Base-by-base conservation (phyloP, 2,329 filamentous ascomycete species). In the Fusarium fujikuroi region DNA sequence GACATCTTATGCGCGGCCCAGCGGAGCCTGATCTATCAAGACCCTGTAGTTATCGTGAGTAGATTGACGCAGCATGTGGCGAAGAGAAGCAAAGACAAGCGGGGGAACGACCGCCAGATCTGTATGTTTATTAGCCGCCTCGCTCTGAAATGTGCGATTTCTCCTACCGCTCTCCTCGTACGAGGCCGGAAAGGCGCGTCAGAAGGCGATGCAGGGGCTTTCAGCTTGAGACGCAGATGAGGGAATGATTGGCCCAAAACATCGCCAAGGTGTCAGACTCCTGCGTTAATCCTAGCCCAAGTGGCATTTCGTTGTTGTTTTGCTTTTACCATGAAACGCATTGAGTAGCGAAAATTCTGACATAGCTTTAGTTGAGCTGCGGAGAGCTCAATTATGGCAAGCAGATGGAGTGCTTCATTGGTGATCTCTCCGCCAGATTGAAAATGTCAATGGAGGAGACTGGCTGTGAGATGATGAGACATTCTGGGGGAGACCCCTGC, bases 171-270 rank as follows among this genome's bases (percentile, higher is more conserved):
- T 61, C n/a, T 46, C 34, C 30, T 63, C 59, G 62, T 64, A 74
- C 67, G 54, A 69, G 60, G 32, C 47, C 37, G 43, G 50, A 47
- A 72, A 50, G 63, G 36, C 40, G 57, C 54, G 68, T 36, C 58
- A 47, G 25, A 21, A 60, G 37, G 39, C 23, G 21, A 66, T 74
- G 64, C 72, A 74, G 72, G 72, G 72, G 72, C 47, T 39, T 53
- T 69, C 68, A 66, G 68, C 72, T 69, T 60, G 53, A 44, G 67
- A 49, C 34, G 19, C n/a, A 54, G 42, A 39, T 46, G 40, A 39
- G 28, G n/a, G 25, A 34, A 21, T 67, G 70, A 73, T 73, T 73
- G 61, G 70, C 37, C 37, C 37, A 40, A 40, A 39, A 30, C 25
- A 69, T 52, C 23, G 60, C 68, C 57, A 69, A 66, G 68, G 52